These are phyloP conservation scores for Phaseolus lunatus DNA, from an alignment of 306 rosid species.

Conservation along the genomic window DNA sequence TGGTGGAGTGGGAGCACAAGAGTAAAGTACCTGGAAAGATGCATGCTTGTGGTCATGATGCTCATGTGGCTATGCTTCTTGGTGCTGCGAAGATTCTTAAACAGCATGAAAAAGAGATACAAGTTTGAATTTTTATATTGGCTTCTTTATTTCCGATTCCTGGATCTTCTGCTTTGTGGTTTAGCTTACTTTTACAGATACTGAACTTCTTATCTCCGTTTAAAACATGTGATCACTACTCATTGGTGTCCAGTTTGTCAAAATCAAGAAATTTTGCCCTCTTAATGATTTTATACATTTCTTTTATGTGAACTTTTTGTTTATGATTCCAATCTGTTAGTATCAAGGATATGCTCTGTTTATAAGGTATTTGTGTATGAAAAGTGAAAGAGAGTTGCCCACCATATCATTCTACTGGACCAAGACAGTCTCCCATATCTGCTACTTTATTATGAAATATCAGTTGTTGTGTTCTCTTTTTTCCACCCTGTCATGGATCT, in stretches of 20 bases:
- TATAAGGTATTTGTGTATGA: background rate
- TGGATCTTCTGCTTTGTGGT: background rate
- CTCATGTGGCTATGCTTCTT: conserved; percentile 90
- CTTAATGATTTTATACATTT: background rate
- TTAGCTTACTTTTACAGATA: background rate
- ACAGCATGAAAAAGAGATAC: conserved; percentile 70
- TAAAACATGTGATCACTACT: conserved; percentile 5
- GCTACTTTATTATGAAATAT: conserved; percentile 1
- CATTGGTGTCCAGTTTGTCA: conserved; percentile 8
- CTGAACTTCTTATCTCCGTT: conserved; percentile 14
- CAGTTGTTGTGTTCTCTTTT: background rate
- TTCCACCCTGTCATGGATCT: background rate
- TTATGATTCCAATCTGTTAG: conserved; percentile 4
- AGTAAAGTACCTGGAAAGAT: conserved; percentile 83
- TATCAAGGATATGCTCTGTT: conserved; percentile 16
- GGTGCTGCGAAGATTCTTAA: conserved; percentile 92
- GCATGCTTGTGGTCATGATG: conserved; percentile 99
- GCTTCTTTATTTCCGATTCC: background rate
- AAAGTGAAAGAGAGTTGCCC: background rate
- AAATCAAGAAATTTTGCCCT: conserved; percentile 4
- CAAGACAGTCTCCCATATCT: background rate
- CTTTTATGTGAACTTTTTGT: background rate
- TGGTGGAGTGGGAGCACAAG: conserved; percentile 96
- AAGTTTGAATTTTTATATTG: conserved; percentile 51
- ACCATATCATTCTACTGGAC: background rate